A percentile compares a stretch with the other conserved stretches of the same genome.
Conservation (phyloP, 108 stramenopile species). For the Nitzschia sp. region DNA sequence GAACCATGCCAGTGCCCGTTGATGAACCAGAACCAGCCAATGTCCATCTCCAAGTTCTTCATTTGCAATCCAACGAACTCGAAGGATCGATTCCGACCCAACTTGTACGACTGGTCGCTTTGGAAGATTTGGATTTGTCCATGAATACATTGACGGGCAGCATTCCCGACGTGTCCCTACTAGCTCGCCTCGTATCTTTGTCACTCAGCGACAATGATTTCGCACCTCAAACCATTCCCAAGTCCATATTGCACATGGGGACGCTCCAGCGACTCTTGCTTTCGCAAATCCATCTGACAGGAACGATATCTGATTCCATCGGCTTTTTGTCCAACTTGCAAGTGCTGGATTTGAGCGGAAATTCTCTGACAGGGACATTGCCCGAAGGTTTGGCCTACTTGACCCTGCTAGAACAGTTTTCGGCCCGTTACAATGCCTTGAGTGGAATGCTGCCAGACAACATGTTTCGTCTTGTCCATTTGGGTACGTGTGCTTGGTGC, state of each 20-base stretch:
- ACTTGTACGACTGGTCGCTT: slow-evolving; percentile 18
- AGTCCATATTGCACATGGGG: slow-evolving; percentile 7
- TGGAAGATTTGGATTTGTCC: slow-evolving; percentile 37
- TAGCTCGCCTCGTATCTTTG: slow-evolving; percentile 24
- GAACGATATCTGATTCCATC: slow-evolving; percentile 37
- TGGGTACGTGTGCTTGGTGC: background rate
- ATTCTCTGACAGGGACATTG: slow-evolving; percentile 22
- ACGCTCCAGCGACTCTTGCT: slow-evolving; percentile 6
- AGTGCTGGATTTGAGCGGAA: slow-evolving; percentile 12
- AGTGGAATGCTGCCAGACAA: background rate
- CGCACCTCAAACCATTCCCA: slow-evolving; percentile 19
- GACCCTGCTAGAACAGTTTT: background rate
- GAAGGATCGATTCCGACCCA: slow-evolving; percentile 46
- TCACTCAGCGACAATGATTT: slow-evolving; percentile 32
- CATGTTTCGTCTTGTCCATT: background rate
- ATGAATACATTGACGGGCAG: slow-evolving; percentile 22
- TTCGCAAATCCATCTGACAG: slow-evolving; percentile 1
- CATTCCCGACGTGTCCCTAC: slow-evolving; percentile 15
- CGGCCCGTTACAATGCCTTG: background rate
- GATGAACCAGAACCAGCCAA: slow-evolving; percentile 1
- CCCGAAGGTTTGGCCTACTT: slow-evolving; percentile 9
- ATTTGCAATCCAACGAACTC: slow-evolving; percentile 46
- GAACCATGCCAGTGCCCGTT: slow-evolving; percentile 13
- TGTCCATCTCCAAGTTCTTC: slow-evolving; percentile 22
- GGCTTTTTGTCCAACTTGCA: slow-evolving; percentile 27